Evolutionary conservation across 176 grass and related monocot species (phyloP).

Genomic region (Raddia distichophylla): DNA sequence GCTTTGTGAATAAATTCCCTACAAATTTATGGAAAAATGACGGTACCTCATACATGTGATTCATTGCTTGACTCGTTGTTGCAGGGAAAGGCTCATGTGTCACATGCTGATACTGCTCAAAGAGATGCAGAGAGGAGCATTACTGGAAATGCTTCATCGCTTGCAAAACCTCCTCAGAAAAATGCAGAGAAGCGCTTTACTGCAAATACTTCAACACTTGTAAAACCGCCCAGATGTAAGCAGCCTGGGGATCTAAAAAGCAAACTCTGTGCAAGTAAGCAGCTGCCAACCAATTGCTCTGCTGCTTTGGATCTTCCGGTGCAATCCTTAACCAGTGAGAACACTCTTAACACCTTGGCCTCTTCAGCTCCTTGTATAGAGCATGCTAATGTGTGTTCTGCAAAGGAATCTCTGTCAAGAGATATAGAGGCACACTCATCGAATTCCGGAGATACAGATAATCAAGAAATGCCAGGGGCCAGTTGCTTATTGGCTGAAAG

Average conservation of each 20-base stretch:
- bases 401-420: constrained; percentile 32
- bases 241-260: constrained; percentile 33
- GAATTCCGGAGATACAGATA: constrained; percentile 32
- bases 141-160: constrained; percentile 35
- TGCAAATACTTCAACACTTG: constrained; percentile 33
- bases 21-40: constrained; percentile 10
- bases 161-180: constrained; percentile 49
- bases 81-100: constrained; percentile 62
- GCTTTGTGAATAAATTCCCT: neutral
- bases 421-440: neutral
- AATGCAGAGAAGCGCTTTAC: constrained; percentile 32
- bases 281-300: constrained; percentile 33
- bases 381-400: neutral
- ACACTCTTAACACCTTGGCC: constrained; percentile 6
- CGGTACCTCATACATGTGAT: neutral
- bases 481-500: constrained; percentile 30
- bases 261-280: constrained; percentile 38
- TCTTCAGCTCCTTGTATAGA: constrained; percentile 22
- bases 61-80: constrained; percentile 29
- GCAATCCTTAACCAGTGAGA: constrained; percentile 15
- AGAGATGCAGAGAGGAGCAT: constrained; percentile 38
- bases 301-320: constrained; percentile 36
- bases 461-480: constrained; percentile 19
- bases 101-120: constrained; percentile 44
- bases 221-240: constrained; percentile 48